phyloP scores from a whole-genome alignment of 345 rosid genomes.

The Syzygium aqueum region DNA sequence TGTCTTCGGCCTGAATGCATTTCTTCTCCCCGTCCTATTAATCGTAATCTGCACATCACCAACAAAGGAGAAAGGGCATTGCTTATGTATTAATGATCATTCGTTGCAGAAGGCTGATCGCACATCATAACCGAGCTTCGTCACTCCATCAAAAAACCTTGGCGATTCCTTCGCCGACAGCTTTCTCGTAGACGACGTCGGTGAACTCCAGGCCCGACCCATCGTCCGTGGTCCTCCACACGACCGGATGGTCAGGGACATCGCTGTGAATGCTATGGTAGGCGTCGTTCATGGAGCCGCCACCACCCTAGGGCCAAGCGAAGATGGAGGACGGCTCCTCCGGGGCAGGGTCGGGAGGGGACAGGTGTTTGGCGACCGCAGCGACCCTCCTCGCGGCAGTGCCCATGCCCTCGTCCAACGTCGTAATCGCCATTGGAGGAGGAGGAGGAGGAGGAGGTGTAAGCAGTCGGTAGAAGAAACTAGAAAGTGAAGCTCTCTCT shows the following conservation, averaged over 20 bases:
- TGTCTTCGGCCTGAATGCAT: slow-evolving; percentile 75
- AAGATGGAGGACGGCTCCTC: background rate
- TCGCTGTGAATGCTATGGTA: background rate
- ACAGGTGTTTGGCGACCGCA: slow-evolving; percentile 45
- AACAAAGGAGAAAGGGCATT: background rate
- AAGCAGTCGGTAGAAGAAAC: background rate
- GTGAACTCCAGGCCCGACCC: slow-evolving; percentile 36
- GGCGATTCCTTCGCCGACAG: slow-evolving; percentile 76
- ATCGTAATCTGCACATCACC: slow-evolving; percentile 48
- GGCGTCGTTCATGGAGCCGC: slow-evolving; percentile 36
- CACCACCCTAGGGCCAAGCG: slow-evolving; percentile 20
- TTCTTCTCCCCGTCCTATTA: slow-evolving; percentile 74
- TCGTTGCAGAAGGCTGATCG: background rate
- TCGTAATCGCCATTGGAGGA: slow-evolving; percentile 11
- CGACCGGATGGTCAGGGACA: slow-evolving; percentile 41
- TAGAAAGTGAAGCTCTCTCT: background rate
- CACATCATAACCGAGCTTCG: background rate
- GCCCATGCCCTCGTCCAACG: slow-evolving; percentile 23
- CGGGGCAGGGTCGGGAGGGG: background rate
- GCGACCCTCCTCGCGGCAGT: slow-evolving; percentile 41
- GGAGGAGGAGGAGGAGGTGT: background rate
- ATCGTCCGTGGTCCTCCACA: slow-evolving; percentile 45
- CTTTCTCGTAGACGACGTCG: slow-evolving; percentile 80
- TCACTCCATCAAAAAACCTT: slow-evolving; percentile 31
- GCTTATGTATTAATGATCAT: background rate